Conservation (phyloP, 345 rosid genomes). For the Syzygium aromaticum region DNA sequence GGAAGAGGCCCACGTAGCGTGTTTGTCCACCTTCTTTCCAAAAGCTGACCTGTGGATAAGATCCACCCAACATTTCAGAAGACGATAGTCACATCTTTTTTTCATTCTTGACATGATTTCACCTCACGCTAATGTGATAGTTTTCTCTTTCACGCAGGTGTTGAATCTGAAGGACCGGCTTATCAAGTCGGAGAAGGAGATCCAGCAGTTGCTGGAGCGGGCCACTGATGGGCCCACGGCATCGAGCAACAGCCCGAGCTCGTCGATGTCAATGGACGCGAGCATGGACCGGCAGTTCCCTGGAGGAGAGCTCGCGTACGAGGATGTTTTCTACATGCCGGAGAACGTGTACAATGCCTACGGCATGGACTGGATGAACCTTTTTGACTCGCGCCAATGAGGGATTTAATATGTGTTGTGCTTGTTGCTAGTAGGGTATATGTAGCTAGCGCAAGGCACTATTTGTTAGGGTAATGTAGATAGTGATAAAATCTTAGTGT, state of each 20-base stretch:
- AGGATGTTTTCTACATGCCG: constrained; percentile 31
- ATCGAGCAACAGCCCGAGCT: constrained; percentile 40
- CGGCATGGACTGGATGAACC: constrained; percentile 6
- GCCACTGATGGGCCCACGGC: constrained; percentile 12
- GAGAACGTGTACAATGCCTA: constrained; percentile 21
- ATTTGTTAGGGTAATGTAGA: not conserved
- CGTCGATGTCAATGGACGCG: constrained; percentile 30
- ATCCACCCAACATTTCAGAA: not conserved
- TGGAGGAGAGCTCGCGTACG: constrained; percentile 27
- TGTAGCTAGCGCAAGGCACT: not conserved
- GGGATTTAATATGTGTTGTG: not conserved
- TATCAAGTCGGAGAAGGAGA: constrained; percentile 41
- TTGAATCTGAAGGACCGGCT: constrained; percentile 42
- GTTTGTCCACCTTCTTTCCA: not conserved
- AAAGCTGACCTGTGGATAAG: not conserved
- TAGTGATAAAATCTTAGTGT: not conserved
- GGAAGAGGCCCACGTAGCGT: not conserved
- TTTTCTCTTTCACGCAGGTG: constrained; percentile 22
- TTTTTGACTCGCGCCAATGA: not conserved
- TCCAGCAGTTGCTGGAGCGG: constrained; percentile 30
- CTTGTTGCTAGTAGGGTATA: not conserved
- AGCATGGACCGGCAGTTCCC: constrained; percentile 16
- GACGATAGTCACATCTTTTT: no score
- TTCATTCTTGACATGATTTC: not conserved
- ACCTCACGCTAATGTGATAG: not conserved